Conservation (phyloP, 2,329 filamentous ascomycete genomes). For the Ambrosiella beaveri region DNA sequence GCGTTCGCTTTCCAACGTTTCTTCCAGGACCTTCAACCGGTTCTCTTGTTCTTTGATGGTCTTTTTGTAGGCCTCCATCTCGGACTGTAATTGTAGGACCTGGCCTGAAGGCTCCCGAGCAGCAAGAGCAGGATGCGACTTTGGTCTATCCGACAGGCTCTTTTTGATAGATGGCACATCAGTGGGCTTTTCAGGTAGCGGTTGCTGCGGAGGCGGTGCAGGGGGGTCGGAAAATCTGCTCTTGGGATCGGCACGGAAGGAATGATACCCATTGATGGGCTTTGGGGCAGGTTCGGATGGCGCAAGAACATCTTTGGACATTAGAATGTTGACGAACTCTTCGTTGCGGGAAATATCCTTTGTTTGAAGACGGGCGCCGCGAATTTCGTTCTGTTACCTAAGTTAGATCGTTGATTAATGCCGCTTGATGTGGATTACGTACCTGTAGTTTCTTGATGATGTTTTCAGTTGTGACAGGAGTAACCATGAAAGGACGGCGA, state of each 20-base stretch:
- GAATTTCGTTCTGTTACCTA: constrained; percentile 59
- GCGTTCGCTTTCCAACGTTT: constrained; percentile 60
- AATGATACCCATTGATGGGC: constrained; percentile 27
- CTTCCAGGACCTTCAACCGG: constrained; percentile 40
- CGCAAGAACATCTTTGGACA: constrained; percentile 53
- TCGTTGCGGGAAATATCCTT: constrained; percentile 71
- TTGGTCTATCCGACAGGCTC: constrained; percentile 57
- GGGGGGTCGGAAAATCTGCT: constrained; percentile 83
- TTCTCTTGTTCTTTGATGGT: constrained; percentile 44
- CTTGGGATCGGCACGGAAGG: constrained; percentile 56
- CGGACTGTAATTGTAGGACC: constrained; percentile 75
- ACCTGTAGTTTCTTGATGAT: constrained; percentile 78
- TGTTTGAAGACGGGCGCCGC: constrained; percentile 70
- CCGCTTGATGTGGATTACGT: constrained; percentile 22
- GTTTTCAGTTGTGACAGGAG: constrained; percentile 81
- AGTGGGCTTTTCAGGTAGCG: constrained; percentile 71
- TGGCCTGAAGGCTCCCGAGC: constrained; percentile 42
- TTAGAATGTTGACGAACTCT: constrained; percentile 60
- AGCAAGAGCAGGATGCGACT: constrained; percentile 38
- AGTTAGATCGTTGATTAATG: not conserved
- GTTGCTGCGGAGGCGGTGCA: constrained; percentile 82
- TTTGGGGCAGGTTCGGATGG: constrained; percentile 34
- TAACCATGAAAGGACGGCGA: constrained; percentile 70
- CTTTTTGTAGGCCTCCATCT: constrained; percentile 63
- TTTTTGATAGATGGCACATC: constrained; percentile 62